A percentile compares a stretch with the other conserved stretches of the same genome.
Conservation (phyloP, 208 protist species). For the Leishmania gerbilli region DNA sequence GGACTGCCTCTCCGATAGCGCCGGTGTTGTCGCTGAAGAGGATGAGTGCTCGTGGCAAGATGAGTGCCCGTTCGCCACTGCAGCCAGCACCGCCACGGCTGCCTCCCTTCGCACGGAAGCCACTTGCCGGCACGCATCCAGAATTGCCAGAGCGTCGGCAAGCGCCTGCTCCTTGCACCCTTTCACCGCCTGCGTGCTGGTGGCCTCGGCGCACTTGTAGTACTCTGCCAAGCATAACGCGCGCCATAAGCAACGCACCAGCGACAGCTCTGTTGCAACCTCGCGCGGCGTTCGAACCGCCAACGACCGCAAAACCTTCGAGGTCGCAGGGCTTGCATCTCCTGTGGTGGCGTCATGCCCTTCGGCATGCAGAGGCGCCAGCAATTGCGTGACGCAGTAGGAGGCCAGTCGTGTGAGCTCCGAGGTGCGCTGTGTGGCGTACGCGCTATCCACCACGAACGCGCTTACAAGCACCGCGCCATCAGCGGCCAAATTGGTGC, state of each 20-base stretch:
- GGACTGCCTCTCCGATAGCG: neutral
- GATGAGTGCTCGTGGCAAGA: neutral
- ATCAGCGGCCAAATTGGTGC: conserved; percentile 5
- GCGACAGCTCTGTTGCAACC: conserved; percentile 44
- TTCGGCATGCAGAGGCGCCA: conserved; percentile 7
- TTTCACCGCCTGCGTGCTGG: conserved; percentile 4
- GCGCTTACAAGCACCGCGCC: conserved; percentile 41
- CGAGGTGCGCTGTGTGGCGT: conserved; percentile 34
- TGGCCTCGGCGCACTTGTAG: conserved; percentile 28
- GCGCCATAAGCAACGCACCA: conserved; percentile 73
- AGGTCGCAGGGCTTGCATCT: neutral
- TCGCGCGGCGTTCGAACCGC: conserved; percentile 32
- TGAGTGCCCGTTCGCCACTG: neutral
- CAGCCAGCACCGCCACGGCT: neutral
- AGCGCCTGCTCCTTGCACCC: conserved; percentile 40
- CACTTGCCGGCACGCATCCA: conserved; percentile 22
- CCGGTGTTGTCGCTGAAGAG: neutral
- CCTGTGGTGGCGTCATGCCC: neutral
- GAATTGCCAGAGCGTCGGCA: conserved; percentile 38
- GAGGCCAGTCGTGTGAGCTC: conserved; percentile 59
- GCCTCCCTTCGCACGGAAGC: conserved; percentile 2
- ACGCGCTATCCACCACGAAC: conserved; percentile 77
- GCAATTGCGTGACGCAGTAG: conserved; percentile 37
- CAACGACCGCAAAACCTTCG: neutral
- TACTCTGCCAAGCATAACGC: conserved; percentile 55